Percentiles rank a stretch among this genome's conserved stretches.
Conservation (phyloP, 192 early-diverging fungal species). For the Backusella tarrabulga region DNA sequence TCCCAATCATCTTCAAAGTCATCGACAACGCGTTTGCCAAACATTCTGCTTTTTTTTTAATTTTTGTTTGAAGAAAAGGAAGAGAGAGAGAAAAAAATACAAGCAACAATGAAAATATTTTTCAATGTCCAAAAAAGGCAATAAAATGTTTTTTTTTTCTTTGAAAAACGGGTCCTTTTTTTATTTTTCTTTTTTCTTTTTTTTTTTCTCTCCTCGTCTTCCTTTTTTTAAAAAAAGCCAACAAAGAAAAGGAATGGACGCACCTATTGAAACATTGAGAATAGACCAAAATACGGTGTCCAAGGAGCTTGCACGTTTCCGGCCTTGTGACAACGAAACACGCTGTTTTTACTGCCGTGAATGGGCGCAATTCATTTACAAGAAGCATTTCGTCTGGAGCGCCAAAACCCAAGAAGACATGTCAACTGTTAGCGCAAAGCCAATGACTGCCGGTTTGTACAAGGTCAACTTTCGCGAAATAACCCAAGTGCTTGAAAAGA, state of each 20-base stretch:
- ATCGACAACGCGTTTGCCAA: background rate
- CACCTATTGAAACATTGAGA: slow-evolving; percentile 45
- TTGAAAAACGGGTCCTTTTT: background rate
- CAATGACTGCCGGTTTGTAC: slow-evolving; percentile 14
- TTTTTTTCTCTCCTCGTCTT: background rate
- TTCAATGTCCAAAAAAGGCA: background rate
- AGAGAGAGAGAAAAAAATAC: background rate
- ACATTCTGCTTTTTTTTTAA: background rate
- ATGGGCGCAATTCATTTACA: slow-evolving; percentile 77
- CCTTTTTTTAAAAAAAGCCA: background rate
- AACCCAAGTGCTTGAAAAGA: background rate
- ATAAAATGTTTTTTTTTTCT: background rate
- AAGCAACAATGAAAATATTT: background rate
- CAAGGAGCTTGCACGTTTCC: slow-evolving; percentile 69
- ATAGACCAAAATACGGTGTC: slow-evolving; percentile 60
- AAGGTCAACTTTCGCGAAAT: slow-evolving; percentile 2
- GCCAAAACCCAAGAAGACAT: slow-evolving; percentile 36
- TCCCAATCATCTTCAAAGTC: slow-evolving; percentile 15
- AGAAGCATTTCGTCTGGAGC: slow-evolving; percentile 53
- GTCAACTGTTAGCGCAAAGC: too few species aligned
- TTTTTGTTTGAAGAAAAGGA: background rate
- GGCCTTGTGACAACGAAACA: slow-evolving; percentile 67
- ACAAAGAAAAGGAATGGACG: slow-evolving; percentile 15
- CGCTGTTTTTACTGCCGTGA: slow-evolving; percentile 79
- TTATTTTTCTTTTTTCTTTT: background rate